phyloP scores from a whole-genome alignment of 768 basidiomycete genomes.

The Cystofilobasidium ferigula region DNA sequence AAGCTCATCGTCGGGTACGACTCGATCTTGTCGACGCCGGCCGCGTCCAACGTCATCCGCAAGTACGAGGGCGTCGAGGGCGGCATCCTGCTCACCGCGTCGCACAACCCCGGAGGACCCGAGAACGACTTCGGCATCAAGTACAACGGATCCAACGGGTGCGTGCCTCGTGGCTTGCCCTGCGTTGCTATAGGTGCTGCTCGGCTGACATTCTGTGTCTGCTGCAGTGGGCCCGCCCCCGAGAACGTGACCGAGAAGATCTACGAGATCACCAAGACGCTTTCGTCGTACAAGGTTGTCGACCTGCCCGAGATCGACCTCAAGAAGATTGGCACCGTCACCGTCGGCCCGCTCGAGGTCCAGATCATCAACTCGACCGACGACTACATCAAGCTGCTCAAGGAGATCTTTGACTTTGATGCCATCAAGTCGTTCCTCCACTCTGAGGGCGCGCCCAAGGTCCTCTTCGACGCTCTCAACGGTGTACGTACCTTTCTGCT shows the following conservation, averaged over 20 bases:
- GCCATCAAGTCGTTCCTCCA: slow-evolving; percentile 86
- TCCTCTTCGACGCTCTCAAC: slow-evolving; percentile 90
- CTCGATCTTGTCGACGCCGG: slow-evolving; percentile 88
- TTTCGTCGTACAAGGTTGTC: slow-evolving; percentile 72
- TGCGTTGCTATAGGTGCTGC: not conserved
- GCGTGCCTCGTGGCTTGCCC: not conserved
- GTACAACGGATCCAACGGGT: slow-evolving; percentile 91
- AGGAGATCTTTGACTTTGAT: slow-evolving; percentile 86
- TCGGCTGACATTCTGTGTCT: not conserved
- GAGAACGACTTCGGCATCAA: slow-evolving; percentile 98
- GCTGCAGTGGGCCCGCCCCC: slow-evolving; percentile 70
- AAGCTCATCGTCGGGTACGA: slow-evolving; percentile 89
- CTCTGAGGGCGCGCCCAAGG: slow-evolving; percentile 43
- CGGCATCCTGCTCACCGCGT: slow-evolving; percentile 91
- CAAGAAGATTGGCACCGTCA: slow-evolving; percentile 63
- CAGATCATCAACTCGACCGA: slow-evolving; percentile 86
- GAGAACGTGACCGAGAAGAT: slow-evolving; percentile 95
- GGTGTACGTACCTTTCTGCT: slow-evolving; percentile 56
- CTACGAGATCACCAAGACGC: slow-evolving; percentile 77
- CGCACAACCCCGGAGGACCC: slow-evolving; percentile 98
- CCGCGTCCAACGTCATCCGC: slow-evolving; percentile 88
- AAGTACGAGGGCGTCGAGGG: slow-evolving; percentile 84
- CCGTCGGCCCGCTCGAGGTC: slow-evolving; percentile 71
- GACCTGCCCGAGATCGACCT: slow-evolving; percentile 71
- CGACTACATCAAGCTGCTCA: slow-evolving; percentile 72